Base-by-base conservation (phyloP, 2,329 filamentous ascomycete species). In the Colletotrichum spinosum region DNA sequence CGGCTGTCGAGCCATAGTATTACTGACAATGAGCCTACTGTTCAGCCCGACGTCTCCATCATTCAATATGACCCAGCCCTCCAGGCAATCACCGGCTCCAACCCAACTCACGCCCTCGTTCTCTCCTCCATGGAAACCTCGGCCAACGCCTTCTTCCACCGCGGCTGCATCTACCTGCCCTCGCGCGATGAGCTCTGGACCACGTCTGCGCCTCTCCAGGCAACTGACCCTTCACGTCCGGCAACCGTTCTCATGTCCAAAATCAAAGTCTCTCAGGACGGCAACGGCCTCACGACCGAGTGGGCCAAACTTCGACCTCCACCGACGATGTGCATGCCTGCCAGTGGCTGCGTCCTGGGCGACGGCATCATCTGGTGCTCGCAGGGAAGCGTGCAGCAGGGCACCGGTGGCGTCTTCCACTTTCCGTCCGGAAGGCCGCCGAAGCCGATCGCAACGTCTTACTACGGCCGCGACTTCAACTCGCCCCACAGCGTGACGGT, bases 241-340 rank as follows among this genome's bases (percentile, higher is more conserved):
- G 80, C 82, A 8, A 72, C 76, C 0, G 76, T 84, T 33, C 73
- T 85, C 37, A 84, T 84, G 62, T 84, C 82, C 6, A 77, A 76
- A 38, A 55, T 84, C 25, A 76, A 71, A 51, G 65, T 81, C 3
- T 63, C 67, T n/a, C 73, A 75, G 8, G 66, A 70, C 13, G 72
- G 70, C 45, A 63, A 72, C 54, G 67, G 82, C 42, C 58, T 70
- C 2, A 70, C 73, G 1, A 72, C 77, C 1, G 74, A 76, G 34
- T 82, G 79, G 80, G 68, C 72, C 55, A 82, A 82, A 61, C 71
- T 82, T 3, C 75, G 80, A 0, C 75, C 82, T 0, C 83, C 83
- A 0, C 61, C 75, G 0, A 73, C 67, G 10, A 81, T 85, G 71
- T 70, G 79, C 10, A 82, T 83, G 79, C 82, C 82, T 6, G 76